Base-by-base conservation (phyloP, 1,139 yeast genomes). In the Pichia sp. region DNA sequence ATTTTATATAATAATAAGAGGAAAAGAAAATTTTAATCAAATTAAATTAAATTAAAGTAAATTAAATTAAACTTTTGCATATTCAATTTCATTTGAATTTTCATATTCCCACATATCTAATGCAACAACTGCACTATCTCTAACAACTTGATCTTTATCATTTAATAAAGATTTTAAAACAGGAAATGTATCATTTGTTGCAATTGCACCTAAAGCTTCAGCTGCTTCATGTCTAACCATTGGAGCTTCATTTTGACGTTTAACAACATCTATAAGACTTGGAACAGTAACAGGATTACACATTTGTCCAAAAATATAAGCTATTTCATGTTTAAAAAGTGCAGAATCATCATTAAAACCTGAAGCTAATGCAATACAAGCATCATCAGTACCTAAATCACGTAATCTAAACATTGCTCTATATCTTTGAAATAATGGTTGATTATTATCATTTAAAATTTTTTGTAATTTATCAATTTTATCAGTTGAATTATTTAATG, bases 211-310 rank as follows among this genome's bases (percentile, higher is more conserved):
- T 59, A 94, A 76, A 32, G 98, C 98, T 70, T 94, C 99, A 33
- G 98, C 98, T 50, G 98, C 98, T 70, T 94, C 99, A 66, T 94
- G 99, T 71, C 99, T 84, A 35, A 94, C 98, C 98, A 94, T 94
- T 53, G 95, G 95, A 42, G 95, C 97, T 71, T 94, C 96, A 25
- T 69, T 64, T 50, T 75, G 79, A 66, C 87, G 81, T 58, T 81
- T 79, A 60, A 94, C 76, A 7, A 92, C 90, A 67, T 86, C 82
- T 54, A 88, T 77, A 58, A 94, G 77, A 29, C 94, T 75, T 42
- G 97, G 96, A 37, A 92, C 96, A 38, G 95, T 83, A 34, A 83
- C 89, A 25, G 97, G 96, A 67, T 87, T 89, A 66, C 95, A 87
- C 64, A 94, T 75, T 71, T 94, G 99, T 43, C 99, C 99, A 65